A percentile compares a stretch with the other conserved stretches of the same genome.
Conservation (phyloP, 768 basidiomycete species). For the Leccinum subtestaceum region DNA sequence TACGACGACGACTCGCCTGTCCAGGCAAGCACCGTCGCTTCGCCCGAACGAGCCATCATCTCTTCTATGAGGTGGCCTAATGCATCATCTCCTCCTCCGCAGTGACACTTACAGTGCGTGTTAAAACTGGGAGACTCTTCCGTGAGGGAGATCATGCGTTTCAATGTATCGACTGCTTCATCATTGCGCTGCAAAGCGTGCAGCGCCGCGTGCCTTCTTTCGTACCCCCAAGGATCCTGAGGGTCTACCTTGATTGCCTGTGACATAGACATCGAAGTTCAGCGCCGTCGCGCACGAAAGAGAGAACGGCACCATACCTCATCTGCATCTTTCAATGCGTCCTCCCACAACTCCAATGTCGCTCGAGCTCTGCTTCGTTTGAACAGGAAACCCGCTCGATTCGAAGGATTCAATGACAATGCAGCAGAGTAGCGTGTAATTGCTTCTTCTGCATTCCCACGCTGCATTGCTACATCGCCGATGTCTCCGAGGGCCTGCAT, state of each 20-base stretch:
- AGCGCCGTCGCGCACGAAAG: neutral
- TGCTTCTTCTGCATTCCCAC: neutral
- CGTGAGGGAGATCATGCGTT: conserved; percentile 1
- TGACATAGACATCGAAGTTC: fast-evolving
- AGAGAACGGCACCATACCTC: neutral
- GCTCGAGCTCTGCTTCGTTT: conserved; percentile 6
- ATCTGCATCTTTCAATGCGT: conserved; percentile 14
- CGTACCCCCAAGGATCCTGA: neutral
- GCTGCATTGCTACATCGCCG: conserved; percentile 1
- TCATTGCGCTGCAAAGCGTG: neutral
- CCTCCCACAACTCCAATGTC: conserved; percentile 1
- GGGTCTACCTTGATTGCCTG: conserved; percentile 8
- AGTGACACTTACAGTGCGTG: conserved; percentile 1
- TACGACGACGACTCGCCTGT: conserved; percentile 9
- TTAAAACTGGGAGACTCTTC: neutral
- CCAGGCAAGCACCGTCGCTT: conserved; percentile 11
- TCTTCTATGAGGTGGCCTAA: conserved; percentile 15
- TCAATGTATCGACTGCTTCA: neutral
- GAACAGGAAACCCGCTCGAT: neutral
- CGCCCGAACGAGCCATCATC: conserved; percentile 9
- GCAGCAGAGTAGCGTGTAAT: conserved; percentile 4
- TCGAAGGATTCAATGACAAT: neutral
- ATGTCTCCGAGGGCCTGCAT: neutral
- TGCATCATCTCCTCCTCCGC: conserved; percentile 7
- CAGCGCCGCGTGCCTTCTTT: conserved; percentile 2